Conservation (phyloP, 1,284 basidiomycete species). For the Mrakiaceae sp. region DNA sequence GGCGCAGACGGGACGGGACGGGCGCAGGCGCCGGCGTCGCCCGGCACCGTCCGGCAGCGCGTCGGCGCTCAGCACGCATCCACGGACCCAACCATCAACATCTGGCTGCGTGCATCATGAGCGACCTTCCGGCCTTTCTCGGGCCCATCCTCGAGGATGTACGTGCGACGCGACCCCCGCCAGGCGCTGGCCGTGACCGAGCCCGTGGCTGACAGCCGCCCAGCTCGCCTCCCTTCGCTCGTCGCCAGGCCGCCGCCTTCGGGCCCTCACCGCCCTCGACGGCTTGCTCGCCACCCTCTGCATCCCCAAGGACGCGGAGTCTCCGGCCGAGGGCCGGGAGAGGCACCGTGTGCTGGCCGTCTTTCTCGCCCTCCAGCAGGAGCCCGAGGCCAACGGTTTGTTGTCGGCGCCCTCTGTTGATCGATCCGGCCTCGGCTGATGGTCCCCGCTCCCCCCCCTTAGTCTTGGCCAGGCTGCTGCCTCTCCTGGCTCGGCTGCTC, state of each 20-base stretch:
- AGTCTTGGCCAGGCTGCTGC: constrained; percentile 8
- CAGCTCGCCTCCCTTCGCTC: constrained; percentile 14
- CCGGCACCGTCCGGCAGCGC: too few relatives aligned
- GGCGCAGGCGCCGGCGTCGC: too few relatives aligned
- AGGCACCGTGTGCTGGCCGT: background rate
- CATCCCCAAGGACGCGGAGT: background rate
- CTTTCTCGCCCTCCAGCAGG: constrained; percentile 10
- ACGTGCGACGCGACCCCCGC: background rate
- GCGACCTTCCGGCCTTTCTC: constrained; percentile 12
- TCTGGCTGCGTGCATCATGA: background rate
- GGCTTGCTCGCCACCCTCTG: constrained; percentile 12
- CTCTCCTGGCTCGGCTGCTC: constrained; percentile 2
- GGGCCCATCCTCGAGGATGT: constrained; percentile 14
- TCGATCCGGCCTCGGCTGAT: background rate
- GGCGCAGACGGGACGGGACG: too few relatives aligned
- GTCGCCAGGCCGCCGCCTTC: constrained; percentile 6
- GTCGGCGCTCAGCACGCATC: too few relatives aligned
- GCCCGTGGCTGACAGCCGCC: too few relatives aligned
- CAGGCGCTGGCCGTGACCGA: too few relatives aligned
- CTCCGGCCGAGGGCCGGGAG: background rate
- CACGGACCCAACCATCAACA: too few relatives aligned
- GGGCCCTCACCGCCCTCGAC: constrained; percentile 10
- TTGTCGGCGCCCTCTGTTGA: background rate
- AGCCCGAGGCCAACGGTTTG: constrained; percentile 3
- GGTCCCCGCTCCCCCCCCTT: background rate